Evolutionary conservation across 106 monocot species (phyloP).

Genomic region (Phalaenopsis equestris): DNA sequence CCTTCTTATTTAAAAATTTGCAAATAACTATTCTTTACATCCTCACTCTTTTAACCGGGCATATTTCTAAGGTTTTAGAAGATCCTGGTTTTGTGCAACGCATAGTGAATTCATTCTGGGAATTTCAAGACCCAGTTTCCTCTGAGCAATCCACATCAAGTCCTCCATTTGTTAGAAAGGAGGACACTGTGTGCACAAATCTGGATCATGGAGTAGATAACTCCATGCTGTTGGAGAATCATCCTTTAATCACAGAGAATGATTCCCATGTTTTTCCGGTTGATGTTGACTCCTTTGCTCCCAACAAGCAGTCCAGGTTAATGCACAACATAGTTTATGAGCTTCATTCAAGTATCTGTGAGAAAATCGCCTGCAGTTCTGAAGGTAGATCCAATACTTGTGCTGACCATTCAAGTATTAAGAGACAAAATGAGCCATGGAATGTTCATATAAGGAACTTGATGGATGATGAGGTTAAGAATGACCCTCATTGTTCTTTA

Average conservation of each 20-base stretch:
- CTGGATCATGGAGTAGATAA: constrained; percentile 16
- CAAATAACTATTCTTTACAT: background rate
- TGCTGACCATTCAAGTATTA: constrained; percentile 7
- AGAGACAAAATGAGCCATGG: background rate
- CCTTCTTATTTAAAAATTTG: background rate
- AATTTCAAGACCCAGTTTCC: constrained; percentile 21
- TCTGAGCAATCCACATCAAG: constrained; percentile 44
- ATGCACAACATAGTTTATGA: constrained; percentile 9
- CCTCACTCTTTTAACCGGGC: background rate
- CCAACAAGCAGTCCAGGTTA: constrained; percentile 9
- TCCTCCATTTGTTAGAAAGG: constrained; percentile 20
- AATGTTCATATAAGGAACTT: background rate
- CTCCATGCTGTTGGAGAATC: constrained; percentile 8
- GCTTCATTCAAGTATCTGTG: constrained; percentile 14
- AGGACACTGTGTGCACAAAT: constrained; percentile 15
- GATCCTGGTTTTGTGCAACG: constrained; percentile 31
- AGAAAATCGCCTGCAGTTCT: constrained; percentile 32
- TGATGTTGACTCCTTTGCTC: constrained; percentile 4
- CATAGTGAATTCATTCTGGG: constrained; percentile 33
- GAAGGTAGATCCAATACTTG: constrained; percentile 32
- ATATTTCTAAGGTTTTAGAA: constrained; percentile 35
- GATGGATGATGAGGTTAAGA: constrained; percentile 33
- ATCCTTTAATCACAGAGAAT: background rate
- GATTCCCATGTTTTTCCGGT: constrained; percentile 10
- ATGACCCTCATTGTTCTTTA: constrained; percentile 25